A percentile compares a stretch with the other conserved stretches of the same genome.
phyloP scores from a whole-genome alignment of 1,284 basidiomycete species.

The Apiotrichum domesticum region DNA sequence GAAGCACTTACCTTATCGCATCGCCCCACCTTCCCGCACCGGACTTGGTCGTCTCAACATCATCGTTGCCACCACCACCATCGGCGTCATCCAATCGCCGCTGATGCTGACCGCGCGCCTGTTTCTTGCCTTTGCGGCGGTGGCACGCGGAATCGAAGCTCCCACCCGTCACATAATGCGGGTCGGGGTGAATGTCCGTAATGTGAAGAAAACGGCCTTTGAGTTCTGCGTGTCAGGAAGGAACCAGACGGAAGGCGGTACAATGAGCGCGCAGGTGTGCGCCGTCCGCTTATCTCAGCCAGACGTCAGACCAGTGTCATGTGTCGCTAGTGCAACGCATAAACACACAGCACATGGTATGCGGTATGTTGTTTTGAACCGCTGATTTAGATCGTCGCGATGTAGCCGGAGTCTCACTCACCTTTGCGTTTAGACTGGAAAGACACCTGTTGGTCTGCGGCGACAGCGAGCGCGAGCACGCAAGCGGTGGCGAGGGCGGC shows the following conservation, averaged over 20 bases:
- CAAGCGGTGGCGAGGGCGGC: not conserved
- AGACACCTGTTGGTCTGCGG: not conserved
- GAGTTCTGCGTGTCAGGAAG: conserved; percentile 26
- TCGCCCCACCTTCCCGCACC: conserved; percentile 9
- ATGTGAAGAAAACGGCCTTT: conserved; percentile 45
- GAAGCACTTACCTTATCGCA: conserved; percentile 1
- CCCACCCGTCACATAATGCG: conserved; percentile 39
- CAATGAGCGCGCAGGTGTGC: too few relatives aligned
- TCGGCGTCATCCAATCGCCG: conserved; percentile 2
- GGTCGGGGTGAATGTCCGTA: conserved; percentile 48
- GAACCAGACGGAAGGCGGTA: not conserved
- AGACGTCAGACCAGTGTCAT: too few relatives aligned
- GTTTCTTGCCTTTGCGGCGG: conserved; percentile 14
- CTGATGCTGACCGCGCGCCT: conserved; percentile 7
- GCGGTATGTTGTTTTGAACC: too few relatives aligned
- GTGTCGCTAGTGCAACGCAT: too few relatives aligned
- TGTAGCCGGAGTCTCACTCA: not conserved
- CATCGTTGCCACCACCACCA: conserved; percentile 7
- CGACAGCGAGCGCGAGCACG: not conserved
- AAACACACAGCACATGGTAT: too few relatives aligned
- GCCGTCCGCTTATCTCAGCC: too few relatives aligned
- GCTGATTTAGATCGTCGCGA: too few relatives aligned
- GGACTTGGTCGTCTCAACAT: not conserved
- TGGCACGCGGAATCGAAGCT: conserved; percentile 44
- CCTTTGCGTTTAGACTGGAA: not conserved